Evolutionary conservation across 768 basidiomycete species (phyloP).

Genomic region (Termitomyces sp.): DNA sequence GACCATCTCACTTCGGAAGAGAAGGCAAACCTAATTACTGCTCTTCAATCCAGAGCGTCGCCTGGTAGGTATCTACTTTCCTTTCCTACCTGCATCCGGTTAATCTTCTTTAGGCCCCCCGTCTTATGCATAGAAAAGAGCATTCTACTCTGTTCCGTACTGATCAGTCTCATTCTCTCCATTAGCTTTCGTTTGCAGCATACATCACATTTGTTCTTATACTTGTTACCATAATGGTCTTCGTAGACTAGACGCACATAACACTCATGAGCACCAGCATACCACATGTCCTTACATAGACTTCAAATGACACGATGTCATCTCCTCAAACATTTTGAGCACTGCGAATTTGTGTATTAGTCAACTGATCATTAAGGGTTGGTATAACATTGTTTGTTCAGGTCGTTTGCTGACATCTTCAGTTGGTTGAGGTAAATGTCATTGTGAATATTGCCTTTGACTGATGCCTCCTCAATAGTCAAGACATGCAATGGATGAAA

Average conservation of each 20-base stretch:
- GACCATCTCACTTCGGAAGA: constrained; percentile 75
- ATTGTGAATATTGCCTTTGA: no score
- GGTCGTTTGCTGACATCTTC: no score
- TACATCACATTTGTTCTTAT: constrained; percentile 18
- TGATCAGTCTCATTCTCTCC: neutral
- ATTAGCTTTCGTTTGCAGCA: constrained; percentile 11
- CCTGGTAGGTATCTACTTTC: constrained; percentile 45
- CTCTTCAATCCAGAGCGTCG: constrained; percentile 56
- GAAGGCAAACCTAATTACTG: constrained; percentile 53
- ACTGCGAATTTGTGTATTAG: no score
- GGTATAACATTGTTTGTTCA: no score
- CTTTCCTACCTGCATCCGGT: neutral
- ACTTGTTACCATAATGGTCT: constrained; percentile 17
- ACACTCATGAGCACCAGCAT: constrained; percentile 3
- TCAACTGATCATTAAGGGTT: no score
- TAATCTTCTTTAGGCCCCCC: constrained; percentile 29
- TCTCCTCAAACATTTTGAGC: no score
- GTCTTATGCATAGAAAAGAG: constrained; percentile 25
- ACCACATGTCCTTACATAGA: constrained; percentile 1
- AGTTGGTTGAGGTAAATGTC: no score
- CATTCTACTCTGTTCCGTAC: neutral
- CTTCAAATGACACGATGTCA: neutral
- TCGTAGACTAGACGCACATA: constrained; percentile 11
- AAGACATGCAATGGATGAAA: no score
- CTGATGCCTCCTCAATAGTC: no score